Percentiles rank a stretch among this genome's conserved stretches.
Evolutionary conservation across 2,329 filamentous ascomycete genomes (phyloP).

Genomic region (Colletotrichum sp.): DNA sequence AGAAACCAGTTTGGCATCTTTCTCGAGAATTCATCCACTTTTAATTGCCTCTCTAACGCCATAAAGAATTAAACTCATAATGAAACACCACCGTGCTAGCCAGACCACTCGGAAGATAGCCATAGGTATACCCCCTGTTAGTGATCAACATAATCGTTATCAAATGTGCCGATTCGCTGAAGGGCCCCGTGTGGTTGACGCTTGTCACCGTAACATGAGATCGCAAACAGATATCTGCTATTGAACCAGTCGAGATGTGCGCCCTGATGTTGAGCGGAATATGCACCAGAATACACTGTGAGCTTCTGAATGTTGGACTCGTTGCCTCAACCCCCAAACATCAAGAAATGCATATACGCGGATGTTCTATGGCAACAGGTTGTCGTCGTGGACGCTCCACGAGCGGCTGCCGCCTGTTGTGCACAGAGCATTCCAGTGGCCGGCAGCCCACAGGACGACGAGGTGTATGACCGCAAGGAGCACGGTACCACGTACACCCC

Average conservation of each 20-base stretch:
- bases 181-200: neutral
- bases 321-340: neutral
- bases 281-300: neutral
- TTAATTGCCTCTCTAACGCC: neutral
- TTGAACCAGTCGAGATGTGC: neutral
- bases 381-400: neutral
- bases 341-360: neutral
- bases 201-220: neutral
- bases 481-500: slow-evolving; percentile 34
- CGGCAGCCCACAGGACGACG: slow-evolving; percentile 36
- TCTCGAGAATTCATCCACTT: neutral
- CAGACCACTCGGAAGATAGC: neutral
- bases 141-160: neutral
- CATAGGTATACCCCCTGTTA: neutral
- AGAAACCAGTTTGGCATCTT: neutral
- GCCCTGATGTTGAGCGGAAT: neutral
- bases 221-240: neutral
- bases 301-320: neutral
- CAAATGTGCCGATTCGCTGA: neutral
- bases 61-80: neutral
- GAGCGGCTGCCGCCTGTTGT: slow-evolving; percentile 10
- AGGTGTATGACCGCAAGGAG: slow-evolving; percentile 38
- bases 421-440: slow-evolving; percentile 38
- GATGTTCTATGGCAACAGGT: neutral
- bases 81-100: neutral